Base-by-base conservation (phyloP, 1,284 basidiomycete species). In the Rhizoctonia solani region DNA sequence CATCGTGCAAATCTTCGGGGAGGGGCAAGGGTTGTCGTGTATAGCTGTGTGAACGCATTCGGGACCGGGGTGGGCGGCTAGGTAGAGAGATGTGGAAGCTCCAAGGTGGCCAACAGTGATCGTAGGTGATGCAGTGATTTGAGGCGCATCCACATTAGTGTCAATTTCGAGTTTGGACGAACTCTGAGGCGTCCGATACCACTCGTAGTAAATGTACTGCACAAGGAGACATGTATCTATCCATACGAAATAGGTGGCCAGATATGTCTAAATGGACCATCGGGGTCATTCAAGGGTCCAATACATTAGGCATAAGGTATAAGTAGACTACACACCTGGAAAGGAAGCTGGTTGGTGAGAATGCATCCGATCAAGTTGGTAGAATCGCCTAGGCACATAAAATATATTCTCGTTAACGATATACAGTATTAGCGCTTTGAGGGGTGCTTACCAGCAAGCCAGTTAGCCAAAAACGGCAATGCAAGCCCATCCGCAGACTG, bases 321-420 rank as follows among this genome's bases (percentile, higher is more conserved):
- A 39, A 68, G 37, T 23, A 14, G 47, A 63, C 75, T 14, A 34
- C 84, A 73, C 75, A 92, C 93, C 78, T 95, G 94, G 77, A 98
- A 97, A 13, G 93, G 93, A n/a, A 97, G 83, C 74, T 97, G 95
- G 73, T 89, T 83, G 0, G 95, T 97, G 59, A 98, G 81, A 69
- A 97, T 77, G 76, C 95, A 96, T 13, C 93, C 80, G 42, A 54
- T 29, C 13, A 39, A 25, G 41, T 5, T 19, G 16, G 53, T 66
- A 16, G 44, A 32, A 14, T 53, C 46, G 46, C 47, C 46, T 34
- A n/a, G 53, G 21, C 32, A 25, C n/a, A n/a, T 30, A 53, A 8
- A 11, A 3, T 25, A 23, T 14, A 16, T 25, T 39, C 21, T 16
- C 3, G 14, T 59, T 41, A 23, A 53, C 92, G 72, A 96, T 78